Base-by-base conservation (phyloP, 2,329 filamentous ascomycete genomes). In the Fusarium goolgardi region DNA sequence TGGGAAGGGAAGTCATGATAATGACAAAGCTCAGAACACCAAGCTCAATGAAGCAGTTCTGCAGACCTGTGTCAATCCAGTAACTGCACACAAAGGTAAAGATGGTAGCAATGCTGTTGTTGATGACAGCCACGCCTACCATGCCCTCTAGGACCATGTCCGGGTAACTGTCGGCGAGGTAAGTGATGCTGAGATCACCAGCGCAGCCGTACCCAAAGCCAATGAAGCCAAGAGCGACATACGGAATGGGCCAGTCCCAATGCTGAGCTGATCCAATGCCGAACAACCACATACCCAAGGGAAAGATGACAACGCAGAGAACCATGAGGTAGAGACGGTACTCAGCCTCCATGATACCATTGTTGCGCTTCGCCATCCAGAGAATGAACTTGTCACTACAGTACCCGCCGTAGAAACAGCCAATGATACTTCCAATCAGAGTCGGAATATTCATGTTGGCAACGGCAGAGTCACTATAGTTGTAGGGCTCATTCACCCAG, bases 131-230 rank as follows among this genome's bases (percentile, higher is more conserved):
- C 2, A 87, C 85, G 8, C 85, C 84, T 2, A 86, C 85, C 85
- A 87, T 87, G 29, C 85, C 85, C 67, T 87, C 85, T 4, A 87
- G 75, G 8, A 87, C 81, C 80, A 86, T 86, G 34, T 86, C 84
- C 1, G 84, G 84, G 59, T 87, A 87, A 5, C 82, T 82, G 60
- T 87, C 85, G 67, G 84, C 84, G 6, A 86, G 76, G 61, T 87
- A 87, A 0, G 85, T 83, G 78, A 85, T 81, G 55, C 81, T 80
- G 59, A 88, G 72, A 73, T 88, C 86, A 8, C 86, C 86, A 3
- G 84, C 84, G 51, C 85, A 87, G 10, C 86, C 86, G 75, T 85
- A 88, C 3, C 86, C 86, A 55, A 88, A 88, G 6, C 86, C 86
- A 29, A 87, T 87, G 66, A 87, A 82, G 5, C 83, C 86, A 1